Conservation (phyloP, 1,139 yeast species). For the Candida freyschussii region DNA sequence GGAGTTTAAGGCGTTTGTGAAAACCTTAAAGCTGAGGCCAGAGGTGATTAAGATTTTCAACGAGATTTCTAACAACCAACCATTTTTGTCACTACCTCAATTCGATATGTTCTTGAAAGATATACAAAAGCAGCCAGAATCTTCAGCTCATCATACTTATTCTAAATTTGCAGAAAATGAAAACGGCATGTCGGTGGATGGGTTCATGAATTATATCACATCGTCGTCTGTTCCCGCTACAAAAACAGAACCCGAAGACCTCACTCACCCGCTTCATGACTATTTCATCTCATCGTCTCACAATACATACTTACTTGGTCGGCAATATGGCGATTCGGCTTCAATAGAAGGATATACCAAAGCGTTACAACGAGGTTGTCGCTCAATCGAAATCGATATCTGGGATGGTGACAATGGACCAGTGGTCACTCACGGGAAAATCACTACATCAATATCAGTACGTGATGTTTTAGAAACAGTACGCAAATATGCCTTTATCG, state of each 20-base stretch:
- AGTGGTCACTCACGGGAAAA: constrained; percentile 85
- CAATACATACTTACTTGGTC: constrained; percentile 83
- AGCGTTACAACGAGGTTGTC: constrained; percentile 85
- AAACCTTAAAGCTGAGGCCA: constrained; percentile 42
- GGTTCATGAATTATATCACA: constrained; percentile 34
- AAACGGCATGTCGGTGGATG: constrained; percentile 23
- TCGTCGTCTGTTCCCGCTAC: constrained; percentile 33
- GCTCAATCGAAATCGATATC: constrained; percentile 88
- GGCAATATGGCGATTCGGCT: constrained; percentile 79
- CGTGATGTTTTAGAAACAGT: constrained; percentile 67
- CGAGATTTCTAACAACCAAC: constrained; percentile 14
- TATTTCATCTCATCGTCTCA: constrained; percentile 92
- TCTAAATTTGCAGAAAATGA: constrained; percentile 36
- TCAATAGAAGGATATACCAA: constrained; percentile 90
- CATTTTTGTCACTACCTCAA: constrained; percentile 30
- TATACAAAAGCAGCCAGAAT: constrained; percentile 46
- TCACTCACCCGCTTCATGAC: constrained; percentile 69
- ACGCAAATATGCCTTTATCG: constrained; percentile 77
- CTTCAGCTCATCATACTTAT: constrained; percentile 37
- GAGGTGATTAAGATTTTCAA: constrained; percentile 44
- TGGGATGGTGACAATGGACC: constrained; percentile 92
- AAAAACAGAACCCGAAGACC: constrained; percentile 37
- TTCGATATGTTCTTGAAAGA: constrained; percentile 45
- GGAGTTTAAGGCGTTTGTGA: constrained; percentile 72
- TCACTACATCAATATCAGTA: constrained; percentile 70